phyloP scores from a whole-genome alignment of 805 yeast genomes.

The Candida ficus region DNA sequence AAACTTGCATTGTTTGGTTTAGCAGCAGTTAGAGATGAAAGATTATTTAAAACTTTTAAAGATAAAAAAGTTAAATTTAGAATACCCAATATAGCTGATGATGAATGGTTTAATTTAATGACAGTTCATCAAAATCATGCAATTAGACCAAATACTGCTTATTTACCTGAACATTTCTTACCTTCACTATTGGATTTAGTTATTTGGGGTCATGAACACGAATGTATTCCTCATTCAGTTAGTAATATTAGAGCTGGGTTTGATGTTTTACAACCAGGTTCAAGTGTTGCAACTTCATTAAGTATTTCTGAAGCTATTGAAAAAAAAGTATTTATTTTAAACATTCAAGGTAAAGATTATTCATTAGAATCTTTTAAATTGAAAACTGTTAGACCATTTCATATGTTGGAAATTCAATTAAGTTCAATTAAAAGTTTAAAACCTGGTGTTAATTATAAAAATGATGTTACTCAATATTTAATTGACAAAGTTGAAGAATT shows the following conservation, averaged over 20 bases:
- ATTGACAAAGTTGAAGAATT: conserved; percentile 60
- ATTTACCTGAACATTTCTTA: conserved; percentile 77
- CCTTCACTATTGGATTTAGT: conserved; percentile 81
- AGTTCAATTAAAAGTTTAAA: conserved; percentile 45
- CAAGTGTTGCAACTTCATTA: conserved; percentile 87
- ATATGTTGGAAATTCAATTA: conserved; percentile 60
- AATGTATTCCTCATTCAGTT: conserved; percentile 70
- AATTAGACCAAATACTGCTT: conserved; percentile 73
- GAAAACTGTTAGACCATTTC: conserved; percentile 76
- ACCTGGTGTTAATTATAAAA: conserved; percentile 56
- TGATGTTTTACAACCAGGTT: conserved; percentile 85
- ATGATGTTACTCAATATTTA: conserved; percentile 56
- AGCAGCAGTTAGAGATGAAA: conserved; percentile 84
- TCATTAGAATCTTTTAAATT: conserved; percentile 56
- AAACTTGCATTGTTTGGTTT: conserved; percentile 84
- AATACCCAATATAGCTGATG: conserved; percentile 53
- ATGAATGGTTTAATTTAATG: conserved; percentile 79
- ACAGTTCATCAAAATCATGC: conserved; percentile 91
- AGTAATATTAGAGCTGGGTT: conserved; percentile 54
- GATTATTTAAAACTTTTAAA: conserved; percentile 76
- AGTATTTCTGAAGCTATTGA: conserved; percentile 77
- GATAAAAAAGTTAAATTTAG: conserved; percentile 76
- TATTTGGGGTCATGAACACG: conserved; percentile 98
- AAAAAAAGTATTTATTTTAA: conserved; percentile 70
- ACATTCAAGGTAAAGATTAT: conserved; percentile 53